These are phyloP conservation scores for Brasenia schreberi DNA, from an alignment of 164 flowering plant genomes.

Conservation along the genomic window DNA sequence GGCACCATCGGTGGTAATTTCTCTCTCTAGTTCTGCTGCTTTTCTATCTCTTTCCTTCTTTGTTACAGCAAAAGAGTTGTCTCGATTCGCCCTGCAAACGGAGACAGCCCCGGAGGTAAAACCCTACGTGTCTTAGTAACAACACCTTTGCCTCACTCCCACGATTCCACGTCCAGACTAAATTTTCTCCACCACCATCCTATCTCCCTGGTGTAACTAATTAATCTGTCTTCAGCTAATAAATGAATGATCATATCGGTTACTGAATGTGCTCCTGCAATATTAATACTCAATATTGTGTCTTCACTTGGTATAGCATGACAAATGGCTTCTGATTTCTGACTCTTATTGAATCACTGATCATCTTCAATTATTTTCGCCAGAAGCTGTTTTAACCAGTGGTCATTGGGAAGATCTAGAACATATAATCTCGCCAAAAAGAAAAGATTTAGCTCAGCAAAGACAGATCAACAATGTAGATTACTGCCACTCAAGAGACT, in stretches of 20 bases:
- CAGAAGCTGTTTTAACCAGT: no score
- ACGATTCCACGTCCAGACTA: not conserved
- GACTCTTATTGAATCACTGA: not conserved
- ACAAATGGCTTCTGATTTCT: not conserved
- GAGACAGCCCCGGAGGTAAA: slow-evolving; percentile 5
- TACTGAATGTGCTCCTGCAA: not conserved
- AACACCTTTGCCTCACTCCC: not conserved
- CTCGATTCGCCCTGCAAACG: slow-evolving; percentile 23
- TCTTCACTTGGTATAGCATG: not conserved
- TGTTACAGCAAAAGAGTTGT: slow-evolving; percentile 6
- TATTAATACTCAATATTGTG: not conserved
- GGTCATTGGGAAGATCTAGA: no score
- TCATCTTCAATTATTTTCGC: no score
- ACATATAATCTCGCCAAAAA: no score
- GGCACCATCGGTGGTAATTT: slow-evolving; percentile 21
- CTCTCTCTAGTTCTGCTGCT: not conserved
- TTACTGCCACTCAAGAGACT: no score
- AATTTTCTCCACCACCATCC: not conserved
- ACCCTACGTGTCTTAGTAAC: slow-evolving; percentile 3
- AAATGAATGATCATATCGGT: not conserved
- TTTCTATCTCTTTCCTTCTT: not conserved
- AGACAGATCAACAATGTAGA: no score
- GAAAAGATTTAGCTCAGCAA: no score
- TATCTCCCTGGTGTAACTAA: not conserved
- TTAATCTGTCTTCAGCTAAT: not conserved